Conservation (phyloP, 2,329 filamentous ascomycete species). For the Fusarium protoensiforme region DNA sequence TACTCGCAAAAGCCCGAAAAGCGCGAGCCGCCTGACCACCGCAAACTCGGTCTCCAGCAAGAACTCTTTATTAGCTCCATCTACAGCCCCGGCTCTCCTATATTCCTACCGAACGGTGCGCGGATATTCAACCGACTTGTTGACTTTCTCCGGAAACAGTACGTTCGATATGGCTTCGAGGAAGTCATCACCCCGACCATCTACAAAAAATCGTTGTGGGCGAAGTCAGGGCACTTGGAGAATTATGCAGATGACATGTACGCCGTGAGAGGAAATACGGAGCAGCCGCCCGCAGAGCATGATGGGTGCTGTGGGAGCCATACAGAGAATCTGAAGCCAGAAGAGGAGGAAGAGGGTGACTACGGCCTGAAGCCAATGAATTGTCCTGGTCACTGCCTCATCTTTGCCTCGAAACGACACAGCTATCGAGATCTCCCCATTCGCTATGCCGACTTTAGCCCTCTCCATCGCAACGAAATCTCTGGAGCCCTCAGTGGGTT, state of each 20-base stretch:
- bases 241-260: slow-evolving; percentile 96
- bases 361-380: slow-evolving; percentile 95
- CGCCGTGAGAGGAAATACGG: slow-evolving; percentile 71
- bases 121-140: slow-evolving; percentile 87
- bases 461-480: slow-evolving; percentile 87
- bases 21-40: slow-evolving; percentile 63
- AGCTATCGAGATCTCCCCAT: slow-evolving; percentile 86
- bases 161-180: slow-evolving; percentile 85
- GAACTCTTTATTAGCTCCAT: slow-evolving; percentile 82
- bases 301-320: slow-evolving; percentile 48
- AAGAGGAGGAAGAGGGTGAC: slow-evolving; percentile 73
- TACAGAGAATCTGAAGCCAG: slow-evolving; percentile 32
- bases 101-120: slow-evolving; percentile 85
- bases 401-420: slow-evolving; percentile 78
- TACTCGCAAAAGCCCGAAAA: slow-evolving; percentile 46
- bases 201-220: slow-evolving; percentile 90
- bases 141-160: slow-evolving; percentile 84
- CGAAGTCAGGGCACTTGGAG: slow-evolving; percentile 85
- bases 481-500: slow-evolving; percentile 84
- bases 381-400: slow-evolving; percentile 87
- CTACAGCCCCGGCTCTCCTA: slow-evolving; percentile 86
- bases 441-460: slow-evolving; percentile 87
- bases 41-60: slow-evolving; percentile 71
- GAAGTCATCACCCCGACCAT: slow-evolving; percentile 92
- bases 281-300: slow-evolving; percentile 17